phyloP scores from a whole-genome alignment of 2,329 filamentous ascomycete genomes.

The Orbilia blumenaviensis region DNA sequence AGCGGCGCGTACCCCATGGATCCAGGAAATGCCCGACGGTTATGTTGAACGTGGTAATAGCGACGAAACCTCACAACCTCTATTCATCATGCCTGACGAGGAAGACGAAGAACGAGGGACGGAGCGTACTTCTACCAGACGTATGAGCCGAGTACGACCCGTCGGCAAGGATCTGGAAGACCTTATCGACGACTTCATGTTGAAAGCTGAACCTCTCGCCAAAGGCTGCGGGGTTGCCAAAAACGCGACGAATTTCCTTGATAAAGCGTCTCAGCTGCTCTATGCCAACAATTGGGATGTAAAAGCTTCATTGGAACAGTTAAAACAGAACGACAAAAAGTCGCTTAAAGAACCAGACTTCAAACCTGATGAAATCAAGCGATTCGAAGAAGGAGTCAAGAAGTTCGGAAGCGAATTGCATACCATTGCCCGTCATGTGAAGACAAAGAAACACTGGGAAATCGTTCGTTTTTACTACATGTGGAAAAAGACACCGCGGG shows the following conservation, averaged over 20 bases:
- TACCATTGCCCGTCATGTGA: constrained; percentile 83
- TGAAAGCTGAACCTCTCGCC: constrained; percentile 71
- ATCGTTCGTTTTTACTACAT: constrained; percentile 95
- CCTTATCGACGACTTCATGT: constrained; percentile 80
- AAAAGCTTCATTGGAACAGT: constrained; percentile 73
- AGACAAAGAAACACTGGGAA: constrained; percentile 78
- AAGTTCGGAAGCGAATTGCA: constrained; percentile 93
- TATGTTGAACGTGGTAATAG: constrained; percentile 88
- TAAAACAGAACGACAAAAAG: constrained; percentile 73
- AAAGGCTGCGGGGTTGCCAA: constrained; percentile 74
- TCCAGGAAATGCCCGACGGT: constrained; percentile 87
- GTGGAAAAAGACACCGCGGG: constrained; percentile 93
- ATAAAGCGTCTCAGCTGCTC: constrained; percentile 80
- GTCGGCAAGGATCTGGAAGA: constrained; percentile 65
- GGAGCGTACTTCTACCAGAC: constrained; percentile 43
- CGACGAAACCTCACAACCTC: constrained; percentile 71
- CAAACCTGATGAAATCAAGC: constrained; percentile 79
- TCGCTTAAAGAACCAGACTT: constrained; percentile 86
- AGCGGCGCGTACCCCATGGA: constrained; percentile 84
- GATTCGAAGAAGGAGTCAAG: constrained; percentile 87
- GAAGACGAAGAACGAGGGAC: constrained; percentile 61
- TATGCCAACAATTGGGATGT: constrained; percentile 76
- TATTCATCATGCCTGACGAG: constrained; percentile 72
- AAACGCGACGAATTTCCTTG: constrained; percentile 84
- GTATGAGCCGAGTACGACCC: constrained; percentile 32